phyloP scores from a whole-genome alignment of 2,329 filamentous ascomycete genomes.

The Ascochyta clinopodiicola region DNA sequence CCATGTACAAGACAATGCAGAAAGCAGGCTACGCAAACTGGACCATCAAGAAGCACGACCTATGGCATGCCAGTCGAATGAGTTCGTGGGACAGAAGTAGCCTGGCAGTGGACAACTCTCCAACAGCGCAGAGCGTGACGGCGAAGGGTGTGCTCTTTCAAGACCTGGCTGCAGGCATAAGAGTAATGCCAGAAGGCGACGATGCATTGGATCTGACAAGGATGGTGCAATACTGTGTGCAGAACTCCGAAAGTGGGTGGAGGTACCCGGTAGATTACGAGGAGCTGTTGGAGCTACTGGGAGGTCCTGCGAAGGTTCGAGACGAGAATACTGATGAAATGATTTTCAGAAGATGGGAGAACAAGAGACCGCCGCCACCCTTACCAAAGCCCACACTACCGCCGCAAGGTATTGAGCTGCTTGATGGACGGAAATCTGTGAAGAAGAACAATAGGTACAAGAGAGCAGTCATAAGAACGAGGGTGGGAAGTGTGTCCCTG shows the following conservation, averaged over 20 bases:
- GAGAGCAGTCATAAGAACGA: background rate
- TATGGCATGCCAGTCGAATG: conserved; percentile 10
- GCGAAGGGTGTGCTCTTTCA: conserved; percentile 21
- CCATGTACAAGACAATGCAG: conserved; percentile 28
- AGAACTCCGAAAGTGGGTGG: conserved; percentile 25
- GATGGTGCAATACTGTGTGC: conserved; percentile 26
- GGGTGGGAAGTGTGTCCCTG: background rate
- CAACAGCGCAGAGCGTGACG: background rate
- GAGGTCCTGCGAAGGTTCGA: conserved; percentile 13
- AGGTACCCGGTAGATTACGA: conserved; percentile 31
- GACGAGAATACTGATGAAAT: conserved; percentile 18
- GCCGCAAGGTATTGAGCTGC: background rate
- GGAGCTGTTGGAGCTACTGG: conserved; percentile 16
- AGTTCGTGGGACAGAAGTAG: conserved; percentile 19
- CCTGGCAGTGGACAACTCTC: conserved; percentile 2
- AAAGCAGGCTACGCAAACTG: conserved; percentile 24
- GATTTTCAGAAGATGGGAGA: conserved; percentile 18
- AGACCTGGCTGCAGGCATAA: conserved; percentile 24
- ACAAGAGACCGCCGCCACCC: conserved; percentile 3
- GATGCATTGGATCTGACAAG: conserved; percentile 36
- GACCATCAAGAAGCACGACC: conserved; percentile 22
- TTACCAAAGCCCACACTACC: background rate
- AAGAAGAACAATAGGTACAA: background rate
- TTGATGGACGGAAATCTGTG: background rate
- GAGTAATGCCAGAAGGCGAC: conserved; percentile 20